Conservation (phyloP, 306 rosid genomes). For the Datisca glomerata region DNA sequence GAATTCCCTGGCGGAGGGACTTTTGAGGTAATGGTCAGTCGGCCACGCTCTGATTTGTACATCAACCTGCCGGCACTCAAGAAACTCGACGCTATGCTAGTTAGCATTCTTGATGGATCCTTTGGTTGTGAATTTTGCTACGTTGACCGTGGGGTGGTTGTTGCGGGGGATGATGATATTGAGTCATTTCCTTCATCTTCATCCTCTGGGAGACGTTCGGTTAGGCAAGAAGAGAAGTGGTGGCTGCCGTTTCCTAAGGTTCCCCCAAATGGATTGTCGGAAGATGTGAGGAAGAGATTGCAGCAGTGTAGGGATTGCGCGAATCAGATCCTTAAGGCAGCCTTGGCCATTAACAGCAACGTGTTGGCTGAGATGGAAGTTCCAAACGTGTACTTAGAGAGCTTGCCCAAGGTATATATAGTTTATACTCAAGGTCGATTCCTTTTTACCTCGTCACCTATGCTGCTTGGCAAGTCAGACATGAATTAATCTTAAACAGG, state of each 20-base stretch:
- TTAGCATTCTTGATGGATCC: constrained; percentile 29
- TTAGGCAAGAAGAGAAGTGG: constrained; percentile 79
- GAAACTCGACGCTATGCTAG: constrained; percentile 8
- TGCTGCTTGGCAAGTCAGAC: too few relatives aligned
- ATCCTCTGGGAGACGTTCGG: constrained; percentile 2
- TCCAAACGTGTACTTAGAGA: constrained; percentile 24
- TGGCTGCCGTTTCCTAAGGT: constrained; percentile 68
- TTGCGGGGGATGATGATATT: neutral
- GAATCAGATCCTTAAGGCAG: constrained; percentile 41
- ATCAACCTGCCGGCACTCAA: constrained; percentile 8
- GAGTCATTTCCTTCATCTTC: neutral
- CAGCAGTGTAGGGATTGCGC: constrained; percentile 31
- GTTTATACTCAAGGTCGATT: too few relatives aligned
- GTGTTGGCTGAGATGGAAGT: constrained; percentile 32
- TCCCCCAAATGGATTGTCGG: constrained; percentile 25
- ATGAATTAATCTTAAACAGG: too few relatives aligned
- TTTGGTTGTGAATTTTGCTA: constrained; percentile 48
- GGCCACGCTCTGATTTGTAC: constrained; percentile 6
- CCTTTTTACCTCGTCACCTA: too few relatives aligned
- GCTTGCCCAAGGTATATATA: constrained; percentile 29
- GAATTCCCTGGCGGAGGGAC: constrained; percentile 78
- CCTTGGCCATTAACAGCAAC: constrained; percentile 31
- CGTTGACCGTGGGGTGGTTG: constrained; percentile 37
- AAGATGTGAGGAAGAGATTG: constrained; percentile 23
- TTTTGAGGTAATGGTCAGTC: constrained; percentile 47